A percentile compares a stretch with the other conserved stretches of the same genome.
These are phyloP conservation scores for Penstemon eatonii DNA, from an alignment of 257 asterid genomes.

Conservation along the genomic window DNA sequence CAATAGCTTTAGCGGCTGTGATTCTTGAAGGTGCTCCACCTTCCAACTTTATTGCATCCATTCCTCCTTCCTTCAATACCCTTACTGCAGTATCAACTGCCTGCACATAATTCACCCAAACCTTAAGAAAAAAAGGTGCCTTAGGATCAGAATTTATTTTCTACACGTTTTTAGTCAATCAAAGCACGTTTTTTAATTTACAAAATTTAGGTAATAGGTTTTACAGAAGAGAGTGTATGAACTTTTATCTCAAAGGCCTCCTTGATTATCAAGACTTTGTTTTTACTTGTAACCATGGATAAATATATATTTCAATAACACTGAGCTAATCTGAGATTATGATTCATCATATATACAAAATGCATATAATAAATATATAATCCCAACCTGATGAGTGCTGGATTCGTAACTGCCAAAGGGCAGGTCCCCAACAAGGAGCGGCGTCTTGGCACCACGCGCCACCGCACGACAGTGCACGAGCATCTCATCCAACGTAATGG, in stretches of 20 bases:
- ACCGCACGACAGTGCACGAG: slow-evolving; percentile 90
- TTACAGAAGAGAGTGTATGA: no score
- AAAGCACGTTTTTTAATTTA: no score
- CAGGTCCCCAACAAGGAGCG: slow-evolving; percentile 82
- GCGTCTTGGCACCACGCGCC: slow-evolving; percentile 87
- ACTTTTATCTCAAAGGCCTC: no score
- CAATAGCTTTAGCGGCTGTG: slow-evolving; percentile 93
- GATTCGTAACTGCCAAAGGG: slow-evolving; percentile 92
- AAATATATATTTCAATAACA: not conserved
- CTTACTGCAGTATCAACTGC: slow-evolving; percentile 86
- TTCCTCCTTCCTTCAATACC: slow-evolving; percentile 86
- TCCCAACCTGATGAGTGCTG: slow-evolving; percentile 66
- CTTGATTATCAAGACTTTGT: not conserved
- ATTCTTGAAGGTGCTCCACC: slow-evolving; percentile 97
- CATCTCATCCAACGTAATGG: slow-evolving; percentile 88
- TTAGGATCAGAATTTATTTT: no score
- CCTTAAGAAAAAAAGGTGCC: not conserved
- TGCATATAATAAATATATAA: not conserved
- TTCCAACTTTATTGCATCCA: slow-evolving; percentile 95
- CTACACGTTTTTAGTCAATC: no score
- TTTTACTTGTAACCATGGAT: not conserved
- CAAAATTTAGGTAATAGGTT: no score
- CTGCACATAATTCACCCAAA: slow-evolving; percentile 51
- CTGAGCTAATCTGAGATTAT: not conserved
- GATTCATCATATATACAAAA: no score